These are phyloP conservation scores for Solanum commersonii DNA, from an alignment of 257 asterid genomes.

Conservation along the genomic window DNA sequence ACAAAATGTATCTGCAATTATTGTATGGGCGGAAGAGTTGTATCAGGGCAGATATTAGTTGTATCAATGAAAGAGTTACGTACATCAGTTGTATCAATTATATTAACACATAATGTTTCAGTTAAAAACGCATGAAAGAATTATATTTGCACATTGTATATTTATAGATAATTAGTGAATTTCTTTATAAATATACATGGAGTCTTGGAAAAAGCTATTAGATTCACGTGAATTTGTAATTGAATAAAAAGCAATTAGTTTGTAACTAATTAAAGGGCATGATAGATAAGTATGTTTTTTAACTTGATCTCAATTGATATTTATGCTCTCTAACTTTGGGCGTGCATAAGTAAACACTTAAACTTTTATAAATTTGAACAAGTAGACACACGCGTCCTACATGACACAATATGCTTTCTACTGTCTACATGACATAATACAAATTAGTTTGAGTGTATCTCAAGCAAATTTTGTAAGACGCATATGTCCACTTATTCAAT, in stretches of 20 bases:
- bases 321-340: too few relatives aligned
- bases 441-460: too few relatives aligned
- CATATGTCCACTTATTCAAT: too few relatives aligned
- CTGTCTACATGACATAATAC: background rate
- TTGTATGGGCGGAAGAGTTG: background rate
- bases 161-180: too few relatives aligned
- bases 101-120: background rate
- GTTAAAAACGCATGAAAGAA: background rate
- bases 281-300: too few relatives aligned
- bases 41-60: background rate
- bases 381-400: too few relatives aligned
- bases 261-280: background rate
- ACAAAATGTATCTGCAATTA: too few relatives aligned
- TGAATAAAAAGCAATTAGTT: background rate
- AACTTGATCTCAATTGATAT: too few relatives aligned
- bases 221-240: background rate
- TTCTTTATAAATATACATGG: background rate
- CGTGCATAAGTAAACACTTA: accelerated
- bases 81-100: too few relatives aligned
- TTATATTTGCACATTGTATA: background rate
- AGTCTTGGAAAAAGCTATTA: background rate
- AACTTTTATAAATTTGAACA: too few relatives aligned
- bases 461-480: too few relatives aligned
- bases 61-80: background rate
- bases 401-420: too few relatives aligned